Conservation (phyloP, 2,329 filamentous ascomycete genomes). For the Hymenoscyphus linearis region DNA sequence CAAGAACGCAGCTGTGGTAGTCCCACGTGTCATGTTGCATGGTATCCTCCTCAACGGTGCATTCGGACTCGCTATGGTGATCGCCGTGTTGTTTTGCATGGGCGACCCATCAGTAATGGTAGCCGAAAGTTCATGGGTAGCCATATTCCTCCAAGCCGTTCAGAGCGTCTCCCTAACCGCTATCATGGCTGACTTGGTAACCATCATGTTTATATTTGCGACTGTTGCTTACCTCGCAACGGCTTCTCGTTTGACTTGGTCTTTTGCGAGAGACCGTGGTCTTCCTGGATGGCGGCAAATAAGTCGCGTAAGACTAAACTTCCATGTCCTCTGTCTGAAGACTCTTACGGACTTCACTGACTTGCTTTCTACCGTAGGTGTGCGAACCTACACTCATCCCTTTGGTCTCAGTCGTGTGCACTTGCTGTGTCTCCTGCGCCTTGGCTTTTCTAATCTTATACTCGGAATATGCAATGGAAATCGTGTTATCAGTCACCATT, state of each 20-base stretch:
- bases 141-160: conserved; percentile 41
- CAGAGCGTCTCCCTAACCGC: conserved; percentile 35
- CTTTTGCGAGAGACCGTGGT: conserved; percentile 40
- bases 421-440: conserved; percentile 12
- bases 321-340: not conserved
- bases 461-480: conserved; percentile 45
- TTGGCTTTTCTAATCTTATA: conserved; percentile 42
- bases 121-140: conserved; percentile 41
- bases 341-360: not conserved
- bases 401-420: conserved; percentile 31
- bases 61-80: conserved; percentile 37
- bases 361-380: not conserved
- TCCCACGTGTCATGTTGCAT: conserved; percentile 43
- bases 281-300: conserved; percentile 35
- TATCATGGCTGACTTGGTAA: conserved; percentile 16
- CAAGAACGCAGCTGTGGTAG: conserved; percentile 38
- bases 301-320: conserved; percentile 23
- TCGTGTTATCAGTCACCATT: conserved; percentile 45
- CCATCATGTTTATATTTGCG: conserved; percentile 37
- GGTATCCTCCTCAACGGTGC: conserved; percentile 42
- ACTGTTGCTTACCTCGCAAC: conserved; percentile 35
- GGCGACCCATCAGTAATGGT: conserved; percentile 32
- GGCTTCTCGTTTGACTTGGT: conserved; percentile 35
- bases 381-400: conserved; percentile 31
- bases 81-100: conserved; percentile 32